Conservation (phyloP, 75 land plant species). For the Sequoiadendron giganteum region DNA sequence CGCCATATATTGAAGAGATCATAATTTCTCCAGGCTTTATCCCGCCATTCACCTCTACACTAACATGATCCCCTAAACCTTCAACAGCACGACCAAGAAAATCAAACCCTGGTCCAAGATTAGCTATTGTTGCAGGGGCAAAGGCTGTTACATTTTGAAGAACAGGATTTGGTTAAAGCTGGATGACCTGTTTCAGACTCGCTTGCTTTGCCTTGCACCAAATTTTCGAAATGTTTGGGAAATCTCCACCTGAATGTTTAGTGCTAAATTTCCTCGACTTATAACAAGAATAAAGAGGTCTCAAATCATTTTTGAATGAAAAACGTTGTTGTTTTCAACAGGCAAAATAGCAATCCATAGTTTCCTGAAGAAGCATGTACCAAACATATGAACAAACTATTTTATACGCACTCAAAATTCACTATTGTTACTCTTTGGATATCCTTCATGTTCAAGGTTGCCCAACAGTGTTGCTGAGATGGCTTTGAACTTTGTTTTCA, state of each 20-base stretch:
- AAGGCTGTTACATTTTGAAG: constrained; percentile 59
- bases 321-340: neutral
- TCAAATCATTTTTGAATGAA: neutral
- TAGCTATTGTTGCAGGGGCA: constrained; percentile 98
- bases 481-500: constrained; percentile 65
- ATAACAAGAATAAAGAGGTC: neutral
- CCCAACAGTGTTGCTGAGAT: constrained; percentile 51
- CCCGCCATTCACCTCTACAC: constrained; percentile 47
- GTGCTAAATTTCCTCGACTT: neutral
- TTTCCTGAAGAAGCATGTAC: neutral
- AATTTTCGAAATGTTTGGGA: neutral
- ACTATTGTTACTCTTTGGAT: constrained; percentile 17
- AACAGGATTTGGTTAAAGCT: constrained; percentile 54
- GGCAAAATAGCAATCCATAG: neutral
- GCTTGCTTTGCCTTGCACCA: constrained; percentile 15
- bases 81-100: constrained; percentile 96
- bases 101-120: constrained; percentile 97
- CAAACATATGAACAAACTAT: neutral
- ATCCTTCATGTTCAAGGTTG: constrained; percentile 71
- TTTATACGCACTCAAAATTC: constrained; percentile 1
- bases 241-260: neutral
- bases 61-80: constrained; percentile 83
- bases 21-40: constrained; percentile 59
- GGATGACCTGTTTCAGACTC: constrained; percentile 22
- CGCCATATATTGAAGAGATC: constrained; percentile 59